Percentiles rank a stretch among this genome's conserved stretches.
phyloP scores from a whole-genome alignment of 768 basidiomycete genomes.

The Suillus weaverae region DNA sequence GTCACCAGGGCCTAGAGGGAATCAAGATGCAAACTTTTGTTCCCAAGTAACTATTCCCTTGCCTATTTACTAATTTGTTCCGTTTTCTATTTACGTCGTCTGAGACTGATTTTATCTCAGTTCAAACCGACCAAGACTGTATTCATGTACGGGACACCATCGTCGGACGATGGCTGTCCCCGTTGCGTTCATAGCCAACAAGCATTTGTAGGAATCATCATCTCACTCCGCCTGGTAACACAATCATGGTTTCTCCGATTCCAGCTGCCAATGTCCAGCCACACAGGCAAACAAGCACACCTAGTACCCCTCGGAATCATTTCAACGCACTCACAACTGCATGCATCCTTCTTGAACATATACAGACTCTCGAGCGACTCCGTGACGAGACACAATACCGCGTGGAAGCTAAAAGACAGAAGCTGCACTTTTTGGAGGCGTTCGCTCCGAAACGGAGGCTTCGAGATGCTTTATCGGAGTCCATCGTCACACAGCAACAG shows the following conservation, averaged over 20 bases:
- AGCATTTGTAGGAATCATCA: not conserved
- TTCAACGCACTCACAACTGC: constrained; percentile 30
- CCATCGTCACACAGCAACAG: not conserved
- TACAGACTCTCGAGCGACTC: constrained; percentile 22
- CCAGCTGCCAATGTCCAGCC: not conserved
- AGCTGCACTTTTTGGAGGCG: not conserved
- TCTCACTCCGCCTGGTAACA: not conserved
- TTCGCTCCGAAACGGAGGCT: not conserved
- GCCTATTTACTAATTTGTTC: not conserved
- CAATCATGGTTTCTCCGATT: not conserved
- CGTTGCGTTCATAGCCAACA: not conserved
- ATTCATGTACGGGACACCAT: not conserved
- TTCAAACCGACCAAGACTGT: not conserved
- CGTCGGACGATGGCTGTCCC: not conserved
- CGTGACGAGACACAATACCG: constrained; percentile 6
- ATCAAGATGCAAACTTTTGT: too few species aligned
- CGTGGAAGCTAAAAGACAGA: not conserved
- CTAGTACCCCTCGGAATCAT: constrained; percentile 4
- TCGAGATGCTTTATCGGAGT: not conserved
- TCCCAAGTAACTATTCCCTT: not conserved
- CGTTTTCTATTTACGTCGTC: not conserved
- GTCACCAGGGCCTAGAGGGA: too few species aligned
- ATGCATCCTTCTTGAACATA: constrained; percentile 27
- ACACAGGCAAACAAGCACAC: constrained; percentile 1
- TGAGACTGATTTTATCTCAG: not conserved